These are phyloP conservation scores for Fusarium nurragi DNA, from an alignment of 2,329 filamentous ascomycete genomes.

Conservation along the genomic window DNA sequence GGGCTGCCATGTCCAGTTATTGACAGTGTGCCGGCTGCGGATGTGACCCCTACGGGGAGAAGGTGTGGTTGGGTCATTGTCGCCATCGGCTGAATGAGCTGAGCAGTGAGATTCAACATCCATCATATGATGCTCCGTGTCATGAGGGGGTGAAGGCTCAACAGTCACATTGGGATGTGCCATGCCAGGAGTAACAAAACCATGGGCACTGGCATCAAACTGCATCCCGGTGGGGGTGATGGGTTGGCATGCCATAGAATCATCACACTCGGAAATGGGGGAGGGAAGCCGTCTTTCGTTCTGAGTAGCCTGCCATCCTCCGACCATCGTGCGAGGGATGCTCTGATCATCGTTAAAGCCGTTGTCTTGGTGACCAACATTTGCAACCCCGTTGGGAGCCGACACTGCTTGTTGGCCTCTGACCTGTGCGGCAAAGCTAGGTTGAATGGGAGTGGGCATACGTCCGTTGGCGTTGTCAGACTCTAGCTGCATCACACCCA, in stretches of 20 bases:
- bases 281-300: slow-evolving; percentile 66
- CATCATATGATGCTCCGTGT: slow-evolving; percentile 54
- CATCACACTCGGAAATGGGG: slow-evolving; percentile 67
- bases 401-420: slow-evolving; percentile 60
- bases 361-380: slow-evolving; percentile 53
- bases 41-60: slow-evolving; percentile 65
- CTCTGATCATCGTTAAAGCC: slow-evolving; percentile 54
- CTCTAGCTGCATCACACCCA: slow-evolving; percentile 26
- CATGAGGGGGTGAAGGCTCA: slow-evolving; percentile 46
- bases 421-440: slow-evolving; percentile 65
- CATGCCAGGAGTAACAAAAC: slow-evolving; percentile 45
- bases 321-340: slow-evolving; percentile 60
- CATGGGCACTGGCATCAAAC: slow-evolving; percentile 48
- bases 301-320: slow-evolving; percentile 63
- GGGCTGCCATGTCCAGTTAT: slow-evolving; percentile 68
- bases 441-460: slow-evolving; percentile 69
- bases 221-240: slow-evolving; percentile 47
- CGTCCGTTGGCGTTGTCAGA: slow-evolving; percentile 52
- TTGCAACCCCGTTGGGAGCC: slow-evolving; percentile 50
- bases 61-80: slow-evolving; percentile 53
- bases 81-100: slow-evolving; percentile 42
- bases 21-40: slow-evolving; percentile 67
- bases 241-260: slow-evolving; percentile 54
- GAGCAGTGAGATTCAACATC: slow-evolving; percentile 47
- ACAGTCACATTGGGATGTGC: slow-evolving; percentile 23